phyloP scores from a whole-genome alignment of 139 green algal species.

The Auxenochlorella protothecoides region DNA sequence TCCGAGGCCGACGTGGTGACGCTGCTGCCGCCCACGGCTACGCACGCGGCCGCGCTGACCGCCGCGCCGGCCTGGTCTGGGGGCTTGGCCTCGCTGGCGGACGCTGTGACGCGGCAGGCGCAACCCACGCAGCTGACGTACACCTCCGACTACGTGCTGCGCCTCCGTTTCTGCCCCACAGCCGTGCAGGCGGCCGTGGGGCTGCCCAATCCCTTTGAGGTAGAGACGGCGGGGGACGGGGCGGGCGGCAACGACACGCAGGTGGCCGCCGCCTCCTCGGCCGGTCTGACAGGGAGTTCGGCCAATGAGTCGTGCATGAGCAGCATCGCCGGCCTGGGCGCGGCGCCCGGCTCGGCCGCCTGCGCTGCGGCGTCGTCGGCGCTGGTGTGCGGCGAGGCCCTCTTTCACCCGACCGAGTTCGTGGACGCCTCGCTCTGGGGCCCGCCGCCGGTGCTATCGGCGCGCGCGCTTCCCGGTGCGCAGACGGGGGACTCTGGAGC shows the following conservation, averaged over 20 bases:
- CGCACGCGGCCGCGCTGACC: not conserved
- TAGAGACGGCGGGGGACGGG: not conserved
- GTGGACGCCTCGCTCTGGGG: constrained; percentile 9
- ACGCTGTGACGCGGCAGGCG: not conserved
- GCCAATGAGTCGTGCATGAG: too few species aligned
- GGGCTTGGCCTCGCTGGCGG: not conserved
- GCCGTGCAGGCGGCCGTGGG: not conserved
- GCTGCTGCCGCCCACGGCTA: not conserved
- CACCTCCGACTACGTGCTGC: constrained; percentile 3
- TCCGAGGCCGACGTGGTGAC: not conserved
- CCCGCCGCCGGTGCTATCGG: not conserved
- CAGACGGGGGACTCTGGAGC: too few species aligned
- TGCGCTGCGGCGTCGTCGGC: not conserved
- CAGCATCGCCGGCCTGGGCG: not conserved
- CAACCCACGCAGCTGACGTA: too few species aligned
- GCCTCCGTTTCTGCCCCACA: constrained; percentile 13
- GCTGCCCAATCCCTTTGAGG: constrained; percentile 1
- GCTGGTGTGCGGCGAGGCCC: constrained; percentile 8
- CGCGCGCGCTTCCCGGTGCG: too few species aligned
- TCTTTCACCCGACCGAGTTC: constrained; percentile 9
- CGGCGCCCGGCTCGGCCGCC: not conserved
- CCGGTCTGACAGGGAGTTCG: not conserved
- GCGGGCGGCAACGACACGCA: not conserved
- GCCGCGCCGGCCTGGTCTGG: too few species aligned
- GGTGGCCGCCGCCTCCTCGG: not conserved